A percentile compares a stretch with the other conserved stretches of the same genome.
Evolutionary conservation across 495 filamentous ascomycete species (phyloP).

Genomic region (Daldinia concentrica): DNA sequence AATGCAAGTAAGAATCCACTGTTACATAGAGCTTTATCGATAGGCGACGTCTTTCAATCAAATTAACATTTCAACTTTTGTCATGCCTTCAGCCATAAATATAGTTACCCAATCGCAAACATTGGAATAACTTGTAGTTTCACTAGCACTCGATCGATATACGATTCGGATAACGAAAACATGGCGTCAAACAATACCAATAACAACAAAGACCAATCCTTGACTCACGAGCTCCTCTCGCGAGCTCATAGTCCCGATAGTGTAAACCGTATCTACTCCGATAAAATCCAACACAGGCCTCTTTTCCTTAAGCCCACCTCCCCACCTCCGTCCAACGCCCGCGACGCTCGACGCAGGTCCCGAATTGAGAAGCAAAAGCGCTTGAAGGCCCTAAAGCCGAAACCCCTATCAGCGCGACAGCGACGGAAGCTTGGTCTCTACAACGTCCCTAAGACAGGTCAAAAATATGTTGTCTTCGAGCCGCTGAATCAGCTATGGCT

Average conservation of each 20-base stretch:
- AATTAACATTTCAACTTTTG: conserved; percentile 1
- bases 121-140: too few relatives aligned
- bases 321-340: conserved; percentile 69
- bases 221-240: conserved; percentile 73
- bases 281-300: conserved; percentile 83
- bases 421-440: conserved; percentile 78
- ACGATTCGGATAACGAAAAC: background rate
- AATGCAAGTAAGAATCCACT: background rate
- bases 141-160: too few relatives aligned
- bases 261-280: conserved; percentile 74
- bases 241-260: conserved; percentile 78
- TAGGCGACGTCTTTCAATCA: background rate
- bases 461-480: conserved; percentile 79
- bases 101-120: too few relatives aligned
- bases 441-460: conserved; percentile 71
- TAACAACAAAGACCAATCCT: conserved; percentile 48
- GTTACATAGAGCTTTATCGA: conserved; percentile 16
- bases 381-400: conserved; percentile 69
- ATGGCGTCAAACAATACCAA: conserved; percentile 36
- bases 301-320: conserved; percentile 80
- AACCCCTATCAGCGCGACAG: conserved; percentile 80
- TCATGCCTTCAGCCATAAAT: background rate
- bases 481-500: conserved; percentile 82
- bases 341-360: conserved; percentile 66
- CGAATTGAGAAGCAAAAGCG: conserved; percentile 66